These are phyloP conservation scores for Leptoxyphium fumago DNA, from an alignment of 2,329 filamentous ascomycete species.

Conservation along the genomic window DNA sequence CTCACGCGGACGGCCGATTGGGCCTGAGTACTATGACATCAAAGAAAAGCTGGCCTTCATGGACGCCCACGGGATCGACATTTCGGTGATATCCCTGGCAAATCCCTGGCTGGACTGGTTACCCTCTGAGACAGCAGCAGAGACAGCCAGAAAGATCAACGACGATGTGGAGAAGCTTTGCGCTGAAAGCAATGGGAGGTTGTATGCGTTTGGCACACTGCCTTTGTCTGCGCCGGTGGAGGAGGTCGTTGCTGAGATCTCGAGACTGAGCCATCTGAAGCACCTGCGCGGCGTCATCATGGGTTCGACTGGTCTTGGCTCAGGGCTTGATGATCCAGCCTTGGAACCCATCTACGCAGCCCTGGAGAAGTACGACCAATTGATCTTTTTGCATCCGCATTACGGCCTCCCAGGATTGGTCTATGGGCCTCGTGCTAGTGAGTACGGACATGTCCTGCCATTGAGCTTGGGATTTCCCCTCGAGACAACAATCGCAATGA, in stretches of 20 bases:
- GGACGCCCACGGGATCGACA: constrained; percentile 66
- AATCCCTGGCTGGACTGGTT: constrained; percentile 94
- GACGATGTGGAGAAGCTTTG: constrained; percentile 64
- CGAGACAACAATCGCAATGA: constrained; percentile 82
- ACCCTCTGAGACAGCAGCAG: constrained; percentile 41
- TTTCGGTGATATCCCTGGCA: constrained; percentile 74
- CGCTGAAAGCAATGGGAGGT: constrained; percentile 44
- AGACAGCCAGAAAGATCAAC: constrained; percentile 56
- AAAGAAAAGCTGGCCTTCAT: constrained; percentile 74
- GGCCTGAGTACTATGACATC: constrained; percentile 69
- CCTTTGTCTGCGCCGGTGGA: constrained; percentile 54
- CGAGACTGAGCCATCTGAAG: constrained; percentile 43
- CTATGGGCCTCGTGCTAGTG: constrained; percentile 56
- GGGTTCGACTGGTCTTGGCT: constrained; percentile 67
- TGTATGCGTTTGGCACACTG: constrained; percentile 74
- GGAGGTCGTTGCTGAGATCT: constrained; percentile 50
- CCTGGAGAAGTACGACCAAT: constrained; percentile 47
- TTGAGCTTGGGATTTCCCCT: constrained; percentile 78
- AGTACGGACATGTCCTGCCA: constrained; percentile 77
- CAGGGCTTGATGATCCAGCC: constrained; percentile 62
- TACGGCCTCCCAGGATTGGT: constrained; percentile 73
- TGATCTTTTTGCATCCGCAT: constrained; percentile 80
- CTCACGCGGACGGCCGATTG: constrained; percentile 65
- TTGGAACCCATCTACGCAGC: constrained; percentile 60
- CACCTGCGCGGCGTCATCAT: constrained; percentile 77